These are phyloP conservation scores for Thielaviopsis populi DNA, from an alignment of 2,329 filamentous ascomycete genomes.

Conservation along the genomic window DNA sequence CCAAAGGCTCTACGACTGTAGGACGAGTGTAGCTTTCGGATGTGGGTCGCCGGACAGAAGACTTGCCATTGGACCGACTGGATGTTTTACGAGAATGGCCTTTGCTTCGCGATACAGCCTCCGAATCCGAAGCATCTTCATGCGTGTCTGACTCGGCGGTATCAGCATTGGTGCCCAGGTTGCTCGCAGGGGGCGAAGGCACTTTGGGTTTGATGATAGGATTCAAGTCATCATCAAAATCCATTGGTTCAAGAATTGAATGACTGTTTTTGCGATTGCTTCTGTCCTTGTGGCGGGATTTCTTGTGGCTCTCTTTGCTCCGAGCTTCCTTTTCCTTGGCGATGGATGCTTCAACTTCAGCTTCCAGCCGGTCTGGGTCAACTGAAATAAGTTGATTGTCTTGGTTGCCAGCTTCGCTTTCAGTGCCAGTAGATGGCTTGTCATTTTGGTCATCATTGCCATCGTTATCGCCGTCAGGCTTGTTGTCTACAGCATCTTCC, in stretches of 20 bases:
- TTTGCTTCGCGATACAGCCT: slow-evolving; percentile 1
- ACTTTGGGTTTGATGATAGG: background rate
- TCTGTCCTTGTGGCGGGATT: background rate
- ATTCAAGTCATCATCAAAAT: background rate
- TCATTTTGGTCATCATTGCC: background rate
- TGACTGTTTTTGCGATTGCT: background rate
- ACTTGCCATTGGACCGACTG: slow-evolving; percentile 8
- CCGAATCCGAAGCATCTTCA: slow-evolving; percentile 6
- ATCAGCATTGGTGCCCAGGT: background rate
- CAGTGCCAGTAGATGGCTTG: background rate
- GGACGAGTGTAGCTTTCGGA: background rate
- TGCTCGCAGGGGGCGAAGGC: slow-evolving; percentile 10
- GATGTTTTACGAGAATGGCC: slow-evolving; percentile 9
- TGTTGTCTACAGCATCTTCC: background rate
- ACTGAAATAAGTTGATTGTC: slow-evolving; percentile 3
- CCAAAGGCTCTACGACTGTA: background rate
- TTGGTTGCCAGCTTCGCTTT: background rate
- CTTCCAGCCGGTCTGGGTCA: background rate
- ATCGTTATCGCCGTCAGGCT: background rate
- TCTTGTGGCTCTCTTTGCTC: background rate
- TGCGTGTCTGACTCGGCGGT: background rate
- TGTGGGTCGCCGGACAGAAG: slow-evolving; percentile 3
- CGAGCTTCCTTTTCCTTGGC: background rate
- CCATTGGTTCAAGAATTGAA: background rate
- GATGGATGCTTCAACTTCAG: background rate